These are phyloP conservation scores for Fusarium cicatricum DNA, from an alignment of 2,329 filamentous ascomycete genomes.

Conservation along the genomic window DNA sequence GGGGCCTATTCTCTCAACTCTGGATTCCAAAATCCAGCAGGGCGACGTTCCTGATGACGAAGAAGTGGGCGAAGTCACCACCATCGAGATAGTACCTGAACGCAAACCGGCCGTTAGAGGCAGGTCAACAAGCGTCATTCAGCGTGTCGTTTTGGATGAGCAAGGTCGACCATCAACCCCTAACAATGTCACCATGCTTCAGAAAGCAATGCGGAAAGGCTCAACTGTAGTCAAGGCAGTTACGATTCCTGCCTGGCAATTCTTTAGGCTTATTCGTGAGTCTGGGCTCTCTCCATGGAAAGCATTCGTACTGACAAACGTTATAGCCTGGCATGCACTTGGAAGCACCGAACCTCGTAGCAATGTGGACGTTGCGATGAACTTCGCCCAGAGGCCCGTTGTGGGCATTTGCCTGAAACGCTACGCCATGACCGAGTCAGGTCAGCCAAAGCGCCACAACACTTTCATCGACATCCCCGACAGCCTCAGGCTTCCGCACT, in stretches of 20 bases:
- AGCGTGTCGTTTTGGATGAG: constrained; percentile 64
- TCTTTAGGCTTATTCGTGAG: constrained; percentile 91
- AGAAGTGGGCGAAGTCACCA: constrained; percentile 28
- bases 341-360: constrained; percentile 61
- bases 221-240: constrained; percentile 77
- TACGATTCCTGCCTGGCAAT: constrained; percentile 96
- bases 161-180: constrained; percentile 54
- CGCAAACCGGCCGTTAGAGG: constrained; percentile 50
- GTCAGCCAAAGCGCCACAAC: constrained; percentile 74
- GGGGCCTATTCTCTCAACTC: not conserved
- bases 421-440: constrained; percentile 75
- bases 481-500: constrained; percentile 83
- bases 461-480: constrained; percentile 91
- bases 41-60: constrained; percentile 21
- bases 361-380: constrained; percentile 85
- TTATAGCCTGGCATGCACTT: constrained; percentile 83
- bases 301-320: constrained; percentile 45
- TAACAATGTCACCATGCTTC: constrained; percentile 53
- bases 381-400: constrained; percentile 86
- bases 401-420: constrained; percentile 93
- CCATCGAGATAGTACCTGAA: constrained; percentile 37
- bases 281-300: constrained; percentile 30
- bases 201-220: constrained; percentile 54
- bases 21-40: constrained; percentile 13
- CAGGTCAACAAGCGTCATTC: constrained; percentile 68